A percentile compares a stretch with the other conserved stretches of the same genome.
Conservation (phyloP, 148 eudicot species). For the Diospyros kaki region DNA sequence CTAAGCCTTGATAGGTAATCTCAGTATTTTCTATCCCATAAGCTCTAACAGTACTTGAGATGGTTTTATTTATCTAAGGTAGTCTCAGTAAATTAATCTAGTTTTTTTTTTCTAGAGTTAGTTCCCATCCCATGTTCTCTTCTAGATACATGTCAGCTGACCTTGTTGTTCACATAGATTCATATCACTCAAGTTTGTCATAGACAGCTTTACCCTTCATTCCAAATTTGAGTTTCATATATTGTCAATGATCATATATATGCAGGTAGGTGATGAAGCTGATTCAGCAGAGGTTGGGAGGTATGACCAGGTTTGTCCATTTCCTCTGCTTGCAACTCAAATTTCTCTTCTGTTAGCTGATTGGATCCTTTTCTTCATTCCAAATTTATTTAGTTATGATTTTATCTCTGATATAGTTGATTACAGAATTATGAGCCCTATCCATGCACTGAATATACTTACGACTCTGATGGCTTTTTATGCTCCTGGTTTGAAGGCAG, state of each 20-base stretch:
- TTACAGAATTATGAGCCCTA: slow-evolving; percentile 9
- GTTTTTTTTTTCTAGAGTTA: too few relatives aligned
- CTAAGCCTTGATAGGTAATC: too few relatives aligned
- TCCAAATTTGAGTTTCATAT: slow-evolving; percentile 6
- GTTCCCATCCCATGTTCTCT: not conserved
- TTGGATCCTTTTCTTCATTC: not conserved
- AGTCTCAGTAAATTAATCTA: too few relatives aligned
- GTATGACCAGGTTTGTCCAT: slow-evolving; percentile 25
- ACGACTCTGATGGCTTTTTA: slow-evolving; percentile 1
- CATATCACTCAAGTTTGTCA: not conserved
- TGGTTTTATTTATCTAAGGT: too few relatives aligned
- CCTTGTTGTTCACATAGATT: not conserved
- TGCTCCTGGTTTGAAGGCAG: slow-evolving; percentile 7
- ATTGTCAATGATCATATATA: slow-evolving; percentile 1
- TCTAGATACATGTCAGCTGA: not conserved
- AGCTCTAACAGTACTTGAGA: too few relatives aligned
- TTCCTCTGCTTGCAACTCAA: not conserved
- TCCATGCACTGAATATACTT: not conserved
- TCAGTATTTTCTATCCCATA: too few relatives aligned
- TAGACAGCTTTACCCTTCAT: not conserved
- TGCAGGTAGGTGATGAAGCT: slow-evolving; percentile 64
- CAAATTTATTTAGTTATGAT: not conserved
- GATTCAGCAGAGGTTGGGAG: slow-evolving; percentile 56
- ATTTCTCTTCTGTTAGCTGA: not conserved
- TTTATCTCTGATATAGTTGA: not conserved